Evolutionary conservation across 176 grass and related monocot species (phyloP), one percentile per base, ranked within the genome.

Genomic region (Cenchrus fungigraminus): DNA sequence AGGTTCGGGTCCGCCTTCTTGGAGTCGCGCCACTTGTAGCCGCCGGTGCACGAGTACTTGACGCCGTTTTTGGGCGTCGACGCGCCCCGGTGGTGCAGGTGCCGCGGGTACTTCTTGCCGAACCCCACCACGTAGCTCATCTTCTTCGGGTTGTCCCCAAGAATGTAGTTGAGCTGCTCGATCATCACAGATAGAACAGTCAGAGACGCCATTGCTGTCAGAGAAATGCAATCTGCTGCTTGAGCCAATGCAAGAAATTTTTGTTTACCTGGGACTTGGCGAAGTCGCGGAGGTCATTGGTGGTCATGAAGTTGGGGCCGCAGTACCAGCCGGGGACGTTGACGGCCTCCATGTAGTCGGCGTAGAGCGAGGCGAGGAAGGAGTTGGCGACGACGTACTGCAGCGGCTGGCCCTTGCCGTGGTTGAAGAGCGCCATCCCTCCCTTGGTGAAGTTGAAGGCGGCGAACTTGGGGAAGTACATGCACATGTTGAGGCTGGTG

Each of bases 71-170:
- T 47, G 4, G 96, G 96, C 80, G 94, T 98, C 1, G 96, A 98
- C n/a, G 93, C 93, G 10, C 91, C 96, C 0, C 93, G 78, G 53
- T 98, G 96, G 93, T 98, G 93, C 76, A 95, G 40, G 65, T 83
- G 82, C 29, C 77, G 89, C 13, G 96, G 96, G 89, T 95, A 95
- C 68, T 89, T 98, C 70, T 89, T 83, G 67, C 96, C 93, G 81
- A 91, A 95, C 0, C 96, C 96, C 11, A 95, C 93, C 79, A 98
- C 58, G 86, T 95, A 98, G 87, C 96, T 95, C 96, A 98, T 98
- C 69, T 94, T 91, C 87, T 66, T 87, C 11, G 96, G 93, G 85
- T 98, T 98, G 15, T 94, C 83, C 11, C 96, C 96, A 29, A 98
- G 86, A 4, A 98, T 75, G 57, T 98, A 98, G 86, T 95, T 65